Evolutionary conservation across 805 yeast genomes (phyloP).

Genomic region (Cyberlindnera maclurae): DNA sequence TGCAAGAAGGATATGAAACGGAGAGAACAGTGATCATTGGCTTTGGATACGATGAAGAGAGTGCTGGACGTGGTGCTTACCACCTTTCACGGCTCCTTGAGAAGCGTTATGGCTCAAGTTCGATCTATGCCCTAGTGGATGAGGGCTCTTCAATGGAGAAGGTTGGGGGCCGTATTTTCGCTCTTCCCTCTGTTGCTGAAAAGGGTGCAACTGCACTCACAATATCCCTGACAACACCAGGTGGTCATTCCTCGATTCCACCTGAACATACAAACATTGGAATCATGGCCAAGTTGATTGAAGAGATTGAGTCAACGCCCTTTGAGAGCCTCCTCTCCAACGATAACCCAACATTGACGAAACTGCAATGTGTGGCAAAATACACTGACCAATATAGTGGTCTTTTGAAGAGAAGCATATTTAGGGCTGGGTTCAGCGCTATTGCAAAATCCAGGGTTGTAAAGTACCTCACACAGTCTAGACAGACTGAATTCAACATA

Average conservation of each 20-base stretch:
- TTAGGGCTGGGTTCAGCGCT: slow-evolving; percentile 26
- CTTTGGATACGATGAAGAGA: slow-evolving; percentile 76
- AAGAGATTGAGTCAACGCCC: slow-evolving; percentile 45
- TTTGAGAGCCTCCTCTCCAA: slow-evolving; percentile 36
- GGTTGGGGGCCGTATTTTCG: slow-evolving; percentile 30
- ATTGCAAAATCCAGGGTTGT: slow-evolving; percentile 29
- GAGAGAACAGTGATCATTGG: slow-evolving; percentile 53
- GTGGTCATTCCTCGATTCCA: slow-evolving; percentile 67
- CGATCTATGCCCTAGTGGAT: slow-evolving; percentile 57
- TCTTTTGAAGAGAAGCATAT: slow-evolving; percentile 22
- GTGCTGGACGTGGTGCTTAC: slow-evolving; percentile 54
- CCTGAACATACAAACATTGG: slow-evolving; percentile 71
- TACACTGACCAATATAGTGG: slow-evolving; percentile 21
- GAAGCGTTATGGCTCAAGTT: slow-evolving; percentile 29
- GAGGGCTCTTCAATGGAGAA: slow-evolving; percentile 38
- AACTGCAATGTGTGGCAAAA: slow-evolving; percentile 53
- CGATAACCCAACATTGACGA: slow-evolving; percentile 44
- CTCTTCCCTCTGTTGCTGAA: slow-evolving; percentile 51
- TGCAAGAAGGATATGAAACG: slow-evolving; percentile 43
- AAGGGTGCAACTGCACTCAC: slow-evolving; percentile 51
- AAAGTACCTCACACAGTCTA: slow-evolving; percentile 27
- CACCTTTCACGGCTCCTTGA: slow-evolving; percentile 9
- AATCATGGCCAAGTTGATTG: slow-evolving; percentile 45
- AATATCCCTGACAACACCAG: slow-evolving; percentile 47
- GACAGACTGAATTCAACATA: slow-evolving; percentile 37